Conservation (phyloP, 169 alveolate genomes). For the Cryptosporidium ubiquitum region DNA sequence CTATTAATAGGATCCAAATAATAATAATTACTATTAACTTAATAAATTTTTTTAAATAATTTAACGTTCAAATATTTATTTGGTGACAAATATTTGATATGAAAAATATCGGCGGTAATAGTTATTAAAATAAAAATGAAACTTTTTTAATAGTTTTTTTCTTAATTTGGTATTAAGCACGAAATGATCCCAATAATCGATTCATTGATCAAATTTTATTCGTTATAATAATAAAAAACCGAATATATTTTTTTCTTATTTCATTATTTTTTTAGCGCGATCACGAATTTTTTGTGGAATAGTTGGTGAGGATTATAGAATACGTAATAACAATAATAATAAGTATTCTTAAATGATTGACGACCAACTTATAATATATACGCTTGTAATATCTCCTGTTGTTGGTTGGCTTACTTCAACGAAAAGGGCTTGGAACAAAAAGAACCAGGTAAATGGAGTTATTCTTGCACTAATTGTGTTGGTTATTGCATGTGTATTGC, state of each 20-base stretch:
- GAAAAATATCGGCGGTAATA: neutral
- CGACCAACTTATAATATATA: slow-evolving; percentile 56
- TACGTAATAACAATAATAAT: neutral
- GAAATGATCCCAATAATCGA: too few species aligned
- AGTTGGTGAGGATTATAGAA: neutral
- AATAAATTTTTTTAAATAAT: too few species aligned
- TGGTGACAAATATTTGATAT: neutral
- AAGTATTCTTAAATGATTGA: slow-evolving; percentile 37
- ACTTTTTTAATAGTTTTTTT: too few species aligned
- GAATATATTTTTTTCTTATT: too few species aligned
- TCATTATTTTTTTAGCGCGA: neutral
- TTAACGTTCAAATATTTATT: neutral
- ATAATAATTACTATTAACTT: too few species aligned
- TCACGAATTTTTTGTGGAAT: neutral
- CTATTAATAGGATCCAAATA: neutral
- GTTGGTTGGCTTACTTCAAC: slow-evolving; percentile 68
- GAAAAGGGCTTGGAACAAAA: slow-evolving; percentile 68
- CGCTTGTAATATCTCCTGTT: slow-evolving; percentile 41
- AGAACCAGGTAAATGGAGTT: slow-evolving; percentile 40
- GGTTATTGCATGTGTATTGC: slow-evolving; percentile 43
- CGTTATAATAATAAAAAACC: neutral
- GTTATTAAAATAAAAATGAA: neutral
- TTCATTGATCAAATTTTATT: neutral
- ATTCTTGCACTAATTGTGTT: slow-evolving; percentile 31
- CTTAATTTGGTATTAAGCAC: too few species aligned